Conservation (phyloP, 495 filamentous ascomycete species). For the Aspergillus bertholletiae region DNA sequence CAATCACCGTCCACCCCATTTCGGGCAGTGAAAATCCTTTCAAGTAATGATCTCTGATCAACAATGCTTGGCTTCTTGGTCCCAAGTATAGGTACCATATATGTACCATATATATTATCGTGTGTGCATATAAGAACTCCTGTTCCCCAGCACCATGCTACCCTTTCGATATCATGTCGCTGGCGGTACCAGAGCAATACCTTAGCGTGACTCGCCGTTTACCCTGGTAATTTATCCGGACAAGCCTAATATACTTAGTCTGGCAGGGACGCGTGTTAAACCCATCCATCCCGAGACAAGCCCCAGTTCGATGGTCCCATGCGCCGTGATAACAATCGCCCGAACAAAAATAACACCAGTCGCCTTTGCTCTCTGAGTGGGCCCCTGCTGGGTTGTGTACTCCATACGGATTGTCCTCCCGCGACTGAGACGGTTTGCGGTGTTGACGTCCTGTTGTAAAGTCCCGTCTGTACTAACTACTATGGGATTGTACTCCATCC, state of each 20-base stretch:
- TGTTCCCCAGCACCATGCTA: no score
- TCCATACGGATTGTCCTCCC: not conserved
- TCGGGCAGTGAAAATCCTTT: no score
- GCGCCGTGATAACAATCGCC: not conserved
- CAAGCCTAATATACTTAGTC: not conserved
- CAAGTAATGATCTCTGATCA: not conserved
- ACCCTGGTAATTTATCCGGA: not conserved
- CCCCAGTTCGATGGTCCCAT: not conserved
- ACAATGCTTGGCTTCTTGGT: not conserved
- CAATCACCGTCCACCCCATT: not conserved
- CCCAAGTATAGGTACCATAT: not conserved
- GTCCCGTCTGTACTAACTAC: not conserved
- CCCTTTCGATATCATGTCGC: no score
- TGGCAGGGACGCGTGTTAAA: not conserved
- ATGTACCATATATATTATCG: no score
- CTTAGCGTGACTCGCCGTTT: not conserved
- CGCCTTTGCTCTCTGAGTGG: not conserved
- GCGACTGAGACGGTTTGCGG: not conserved
- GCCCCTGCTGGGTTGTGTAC: not conserved
- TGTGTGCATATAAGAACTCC: no score
- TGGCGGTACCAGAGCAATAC: not conserved
- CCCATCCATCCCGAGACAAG: not conserved
- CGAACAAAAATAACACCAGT: not conserved
- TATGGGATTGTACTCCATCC: not conserved
- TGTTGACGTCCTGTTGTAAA: not conserved